These are phyloP conservation scores for Grifola frondosa DNA, from an alignment of 1,284 basidiomycete species.

Conservation along the genomic window DNA sequence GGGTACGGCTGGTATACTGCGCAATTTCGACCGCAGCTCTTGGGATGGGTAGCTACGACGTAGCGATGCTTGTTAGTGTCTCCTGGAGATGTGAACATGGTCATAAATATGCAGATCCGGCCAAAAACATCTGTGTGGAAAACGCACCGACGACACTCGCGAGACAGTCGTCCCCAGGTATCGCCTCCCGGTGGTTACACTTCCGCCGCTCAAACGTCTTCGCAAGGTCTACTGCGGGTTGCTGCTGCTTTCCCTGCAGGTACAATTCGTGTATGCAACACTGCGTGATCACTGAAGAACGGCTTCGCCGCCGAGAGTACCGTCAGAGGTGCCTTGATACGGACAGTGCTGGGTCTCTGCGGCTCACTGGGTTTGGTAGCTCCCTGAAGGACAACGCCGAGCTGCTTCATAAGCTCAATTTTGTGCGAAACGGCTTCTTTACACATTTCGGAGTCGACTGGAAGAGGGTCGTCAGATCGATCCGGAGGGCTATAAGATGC, in stretches of 20 bases:
- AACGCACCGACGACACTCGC: constrained; percentile 75
- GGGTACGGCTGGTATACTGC: constrained; percentile 78
- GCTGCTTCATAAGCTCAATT: constrained; percentile 73
- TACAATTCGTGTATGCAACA: constrained; percentile 93
- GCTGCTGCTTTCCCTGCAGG: constrained; percentile 67
- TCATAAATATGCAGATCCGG: constrained; percentile 2
- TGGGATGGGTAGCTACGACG: constrained; percentile 81
- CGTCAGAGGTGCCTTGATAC: constrained; percentile 5
- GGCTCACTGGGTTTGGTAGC: constrained; percentile 84
- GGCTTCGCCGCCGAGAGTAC: constrained; percentile 39
- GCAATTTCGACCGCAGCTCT: constrained; percentile 62
- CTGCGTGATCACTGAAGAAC: constrained; percentile 88
- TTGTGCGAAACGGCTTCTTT: constrained; percentile 67
- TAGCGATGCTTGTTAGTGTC: constrained; percentile 90
- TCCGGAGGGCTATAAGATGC: constrained; percentile 3
- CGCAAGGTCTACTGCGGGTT: constrained; percentile 81
- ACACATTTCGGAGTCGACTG: constrained; percentile 88
- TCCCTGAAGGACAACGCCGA: constrained; percentile 77
- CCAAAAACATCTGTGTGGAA: not conserved
- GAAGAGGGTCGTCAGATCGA: constrained; percentile 3
- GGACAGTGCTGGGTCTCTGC: constrained; percentile 8
- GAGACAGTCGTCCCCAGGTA: constrained; percentile 85
- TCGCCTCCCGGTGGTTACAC: constrained; percentile 89
- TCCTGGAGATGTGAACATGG: constrained; percentile 44
- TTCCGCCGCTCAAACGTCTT: constrained; percentile 91